Evolutionary conservation across 768 basidiomycete genomes (phyloP).

Genomic region (Lactifluus piperatus): DNA sequence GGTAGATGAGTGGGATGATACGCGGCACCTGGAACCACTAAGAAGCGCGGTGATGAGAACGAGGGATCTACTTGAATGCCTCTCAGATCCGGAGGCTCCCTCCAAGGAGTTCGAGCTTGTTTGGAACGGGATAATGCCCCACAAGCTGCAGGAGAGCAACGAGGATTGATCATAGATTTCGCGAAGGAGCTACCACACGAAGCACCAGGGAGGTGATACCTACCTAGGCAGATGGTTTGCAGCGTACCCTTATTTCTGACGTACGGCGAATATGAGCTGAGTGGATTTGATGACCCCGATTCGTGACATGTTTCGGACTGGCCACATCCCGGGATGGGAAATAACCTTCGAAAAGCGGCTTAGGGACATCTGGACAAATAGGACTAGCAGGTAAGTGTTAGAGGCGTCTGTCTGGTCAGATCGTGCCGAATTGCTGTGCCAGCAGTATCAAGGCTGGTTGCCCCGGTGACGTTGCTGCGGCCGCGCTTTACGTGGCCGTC

Average conservation of each 20-base stretch:
- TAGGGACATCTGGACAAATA: too few species aligned
- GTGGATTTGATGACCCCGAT: background rate
- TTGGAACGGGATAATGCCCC: slow-evolving; percentile 11
- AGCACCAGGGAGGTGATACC: background rate
- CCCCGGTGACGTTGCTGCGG: background rate
- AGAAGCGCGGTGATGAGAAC: background rate
- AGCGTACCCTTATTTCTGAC: background rate
- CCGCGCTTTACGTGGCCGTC: background rate
- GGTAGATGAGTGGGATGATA: background rate
- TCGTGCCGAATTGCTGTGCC: background rate
- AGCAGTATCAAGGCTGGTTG: background rate
- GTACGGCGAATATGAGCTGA: background rate
- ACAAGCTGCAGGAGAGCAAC: background rate
- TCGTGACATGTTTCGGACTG: background rate
- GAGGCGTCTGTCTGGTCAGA: background rate
- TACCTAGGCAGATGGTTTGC: background rate
- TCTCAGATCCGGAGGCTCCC: background rate
- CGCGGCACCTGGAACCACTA: background rate
- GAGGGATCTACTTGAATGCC: background rate
- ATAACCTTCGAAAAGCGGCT: too few species aligned
- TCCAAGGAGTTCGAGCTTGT: slow-evolving; percentile 3
- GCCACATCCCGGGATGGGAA: background rate
- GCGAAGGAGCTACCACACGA: background rate
- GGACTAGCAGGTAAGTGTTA: too few species aligned
- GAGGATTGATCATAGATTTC: background rate